Evolutionary conservation across 2,329 filamentous ascomycete species (phyloP).

Genomic region (Penicillium sp.): DNA sequence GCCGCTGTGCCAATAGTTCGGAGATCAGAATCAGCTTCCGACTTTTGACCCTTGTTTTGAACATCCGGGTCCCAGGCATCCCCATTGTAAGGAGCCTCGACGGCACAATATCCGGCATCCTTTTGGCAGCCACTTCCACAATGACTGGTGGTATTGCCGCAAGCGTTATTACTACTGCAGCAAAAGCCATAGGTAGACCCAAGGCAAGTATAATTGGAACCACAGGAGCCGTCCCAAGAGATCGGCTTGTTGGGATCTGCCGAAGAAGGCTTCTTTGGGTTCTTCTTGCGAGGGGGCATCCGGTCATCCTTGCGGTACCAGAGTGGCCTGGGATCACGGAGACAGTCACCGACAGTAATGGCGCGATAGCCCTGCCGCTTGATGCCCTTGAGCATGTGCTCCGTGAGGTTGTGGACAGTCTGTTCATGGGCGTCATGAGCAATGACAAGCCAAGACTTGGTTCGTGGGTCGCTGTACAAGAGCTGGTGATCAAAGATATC

Average conservation of each 20-base stretch:
- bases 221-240: conserved; percentile 35
- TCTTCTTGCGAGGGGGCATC: conserved; percentile 13
- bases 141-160: conserved; percentile 30
- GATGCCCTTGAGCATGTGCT: conserved; percentile 37
- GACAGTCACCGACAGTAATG: conserved; percentile 45
- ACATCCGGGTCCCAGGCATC: conserved; percentile 18
- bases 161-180: conserved; percentile 28
- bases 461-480: conserved; percentile 19
- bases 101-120: conserved; percentile 28
- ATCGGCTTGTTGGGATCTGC: conserved; percentile 20
- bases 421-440: conserved; percentile 44
- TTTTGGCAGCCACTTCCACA: conserved; percentile 33
- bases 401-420: conserved; percentile 42
- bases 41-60: conserved; percentile 9
- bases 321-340: conserved; percentile 35
- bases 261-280: conserved; percentile 9
- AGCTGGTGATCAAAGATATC: conserved; percentile 39
- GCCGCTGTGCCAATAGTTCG: conserved; percentile 19
- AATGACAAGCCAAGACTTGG: conserved; percentile 40
- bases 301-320: conserved; percentile 43
- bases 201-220: conserved; percentile 31
- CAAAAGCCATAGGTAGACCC: conserved; percentile 35
- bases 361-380: conserved; percentile 32
- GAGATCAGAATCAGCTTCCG: conserved; percentile 16
- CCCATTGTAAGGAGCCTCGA: conserved; percentile 17